Conservation (phyloP, 1,284 basidiomycete genomes). For the Amylostereum areolatum region DNA sequence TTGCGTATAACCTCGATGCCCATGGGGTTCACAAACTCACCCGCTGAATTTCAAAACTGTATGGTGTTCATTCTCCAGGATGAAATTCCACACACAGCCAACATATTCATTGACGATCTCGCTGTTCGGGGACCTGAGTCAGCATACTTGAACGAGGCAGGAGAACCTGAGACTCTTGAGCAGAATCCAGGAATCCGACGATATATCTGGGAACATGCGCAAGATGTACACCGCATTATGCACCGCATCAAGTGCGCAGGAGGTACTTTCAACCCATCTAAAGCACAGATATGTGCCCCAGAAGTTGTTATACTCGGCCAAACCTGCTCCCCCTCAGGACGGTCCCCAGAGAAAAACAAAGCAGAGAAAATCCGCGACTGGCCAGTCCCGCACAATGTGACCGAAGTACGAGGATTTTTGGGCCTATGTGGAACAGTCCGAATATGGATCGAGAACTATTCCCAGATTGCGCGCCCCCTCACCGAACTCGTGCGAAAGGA, state of each 20-base stretch:
- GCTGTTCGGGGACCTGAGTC: conserved; percentile 8
- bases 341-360: conserved; percentile 20
- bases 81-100: conserved; percentile 17
- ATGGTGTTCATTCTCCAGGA: conserved; percentile 5
- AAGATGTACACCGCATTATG: conserved; percentile 23
- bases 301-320: conserved; percentile 17
- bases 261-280: conserved; percentile 16
- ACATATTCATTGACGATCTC: conserved; percentile 20
- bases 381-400: conserved; percentile 14
- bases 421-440: conserved; percentile 22
- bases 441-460: conserved; percentile 25
- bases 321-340: conserved; percentile 15
- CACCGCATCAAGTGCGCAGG: conserved; percentile 16
- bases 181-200: conserved; percentile 27
- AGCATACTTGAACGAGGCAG: conserved; percentile 14
- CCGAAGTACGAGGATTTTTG: conserved; percentile 25
- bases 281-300: conserved; percentile 10
- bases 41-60: background rate
- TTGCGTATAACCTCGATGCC: conserved; percentile 5
- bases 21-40: conserved; percentile 13
- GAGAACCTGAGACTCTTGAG: conserved; percentile 20
- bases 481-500: conserved; percentile 18
- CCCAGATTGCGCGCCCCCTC: conserved; percentile 17
- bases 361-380: conserved; percentile 23
- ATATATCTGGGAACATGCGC: conserved; percentile 30